Percentiles rank a stretch among this genome's conserved stretches.
phyloP scores from a whole-genome alignment of 331 rosid species.

The Acacia pycnantha region DNA sequence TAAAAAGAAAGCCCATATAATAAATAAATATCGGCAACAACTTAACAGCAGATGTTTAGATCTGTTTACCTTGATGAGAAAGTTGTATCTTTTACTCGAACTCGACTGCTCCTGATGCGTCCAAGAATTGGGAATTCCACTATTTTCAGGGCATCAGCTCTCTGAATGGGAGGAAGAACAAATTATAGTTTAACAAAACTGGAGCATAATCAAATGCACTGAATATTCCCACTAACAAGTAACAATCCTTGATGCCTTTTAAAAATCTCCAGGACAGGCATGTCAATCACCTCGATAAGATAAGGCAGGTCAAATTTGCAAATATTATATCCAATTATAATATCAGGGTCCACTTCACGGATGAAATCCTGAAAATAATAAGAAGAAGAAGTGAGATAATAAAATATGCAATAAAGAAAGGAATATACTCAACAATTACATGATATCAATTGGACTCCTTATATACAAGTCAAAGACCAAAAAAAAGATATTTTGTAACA shows the following conservation, averaged over 20 bases:
- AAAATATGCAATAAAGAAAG: conserved; percentile 10
- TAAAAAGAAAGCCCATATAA: neutral
- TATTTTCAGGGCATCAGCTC: conserved; percentile 77
- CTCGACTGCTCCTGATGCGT: conserved; percentile 84
- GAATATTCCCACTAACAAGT: neutral
- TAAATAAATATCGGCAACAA: conserved; percentile 20
- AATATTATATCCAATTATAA: conserved; percentile 95
- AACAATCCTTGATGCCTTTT: conserved; percentile 1
- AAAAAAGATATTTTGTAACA: conserved; percentile 7
- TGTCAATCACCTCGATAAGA: conserved; percentile 74
- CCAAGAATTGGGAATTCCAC: conserved; percentile 90
- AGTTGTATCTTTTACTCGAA: conserved; percentile 90
- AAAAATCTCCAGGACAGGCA: conserved; percentile 15
- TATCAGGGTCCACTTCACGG: conserved; percentile 89
- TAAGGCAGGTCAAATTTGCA: conserved; percentile 98
- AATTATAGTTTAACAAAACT: conserved; percentile 7
- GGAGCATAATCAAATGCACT: conserved; percentile 15
- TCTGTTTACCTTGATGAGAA: conserved; percentile 86
- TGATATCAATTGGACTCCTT: conserved; percentile 18
- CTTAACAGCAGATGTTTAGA: neutral
- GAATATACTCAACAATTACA: conserved; percentile 9
- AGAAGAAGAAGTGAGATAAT: conserved; percentile 15
- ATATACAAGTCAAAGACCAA: conserved; percentile 1
- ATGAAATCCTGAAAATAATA: conserved; percentile 69
- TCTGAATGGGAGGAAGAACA: conserved; percentile 37